Base-by-base conservation (phyloP, 1,139 yeast genomes). In the Kodamaea arcana region DNA sequence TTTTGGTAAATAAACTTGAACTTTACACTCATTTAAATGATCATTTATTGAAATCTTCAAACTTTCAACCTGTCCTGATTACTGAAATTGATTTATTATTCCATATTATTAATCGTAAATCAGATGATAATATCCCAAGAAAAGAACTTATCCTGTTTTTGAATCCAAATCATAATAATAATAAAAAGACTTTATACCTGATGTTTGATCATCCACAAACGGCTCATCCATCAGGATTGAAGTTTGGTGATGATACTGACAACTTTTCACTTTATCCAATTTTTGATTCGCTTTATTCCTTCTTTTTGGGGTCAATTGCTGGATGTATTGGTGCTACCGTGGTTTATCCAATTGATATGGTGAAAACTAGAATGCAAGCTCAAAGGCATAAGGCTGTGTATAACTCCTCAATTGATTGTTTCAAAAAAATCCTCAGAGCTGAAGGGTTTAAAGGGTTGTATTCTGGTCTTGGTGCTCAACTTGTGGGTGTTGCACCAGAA, bases 241-340 rank as follows among this genome's bases (percentile, higher is more conserved):
- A 51, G 29, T 38, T 40, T 27, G 44, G 46, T 26, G 43, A 42
- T 28, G 53, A 54, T 15, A 52, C 60, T 29, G 75, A 69, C 44
- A 69, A 68, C 50, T 69, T 69, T 43, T 62, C 71, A 9, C 62
- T 69, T 41, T 68, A 72, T 72, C 75, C 75, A 24, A 70, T 92
- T 36, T 83, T 87, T 52, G 95, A 86, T 54, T 86, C 96, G 3
- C 72, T 82, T 35, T 87, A 90, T 62, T 88, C 94, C 42, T 92
- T 92, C 60, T 68, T 85, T 32, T 69, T 92, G 43, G 98, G 98
- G 20, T 88, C 97, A 3, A 72, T 90, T 35, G 97, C 98, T 24
- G 98, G 98, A 41, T 94, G 97, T 54, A 81, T 92, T 61, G 98
- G 98, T 47, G 97, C 98, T 17, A 86, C 97, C 8, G 88, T 84